Conservation (phyloP, 2,329 filamentous ascomycete genomes). For the Hansfordia pulvinata region DNA sequence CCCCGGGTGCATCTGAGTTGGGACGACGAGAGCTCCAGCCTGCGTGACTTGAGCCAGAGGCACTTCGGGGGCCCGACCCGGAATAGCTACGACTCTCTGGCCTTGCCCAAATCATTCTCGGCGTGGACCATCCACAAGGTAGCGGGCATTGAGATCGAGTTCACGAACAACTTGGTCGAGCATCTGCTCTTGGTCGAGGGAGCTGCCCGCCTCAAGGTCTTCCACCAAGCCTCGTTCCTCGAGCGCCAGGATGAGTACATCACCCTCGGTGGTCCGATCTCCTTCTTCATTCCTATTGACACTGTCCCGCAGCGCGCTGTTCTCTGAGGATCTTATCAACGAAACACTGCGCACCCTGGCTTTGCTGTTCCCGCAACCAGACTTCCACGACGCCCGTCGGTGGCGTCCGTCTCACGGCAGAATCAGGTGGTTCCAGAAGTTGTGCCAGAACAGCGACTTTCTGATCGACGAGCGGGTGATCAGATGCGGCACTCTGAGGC, state of each 20-base stretch:
- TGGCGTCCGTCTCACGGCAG: too few relatives aligned
- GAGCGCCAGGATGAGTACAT: not conserved
- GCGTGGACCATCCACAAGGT: not conserved
- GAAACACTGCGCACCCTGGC: not conserved
- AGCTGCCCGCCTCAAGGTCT: not conserved
- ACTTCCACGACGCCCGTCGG: not conserved
- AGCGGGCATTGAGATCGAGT: not conserved
- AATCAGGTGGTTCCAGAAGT: not conserved
- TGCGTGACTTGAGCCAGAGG: not conserved
- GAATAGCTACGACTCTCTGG: too few relatives aligned
- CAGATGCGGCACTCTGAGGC: conserved; percentile 15
- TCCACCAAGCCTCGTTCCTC: not conserved
- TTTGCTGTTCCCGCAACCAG: not conserved
- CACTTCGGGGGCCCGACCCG: not conserved
- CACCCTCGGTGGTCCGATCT: too few relatives aligned
- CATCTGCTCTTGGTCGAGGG: not conserved
- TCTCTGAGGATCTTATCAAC: not conserved
- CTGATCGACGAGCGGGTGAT: conserved; percentile 15
- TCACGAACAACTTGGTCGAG: not conserved
- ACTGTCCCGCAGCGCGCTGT: not conserved
- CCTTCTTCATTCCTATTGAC: too few relatives aligned
- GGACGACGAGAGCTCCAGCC: not conserved
- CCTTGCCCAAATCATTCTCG: not conserved
- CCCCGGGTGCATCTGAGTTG: not conserved
- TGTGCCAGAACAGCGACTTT: too few relatives aligned